These are phyloP conservation scores for Brasilioporus rufonigricans DNA, from an alignment of 768 basidiomycete species.

Conservation along the genomic window DNA sequence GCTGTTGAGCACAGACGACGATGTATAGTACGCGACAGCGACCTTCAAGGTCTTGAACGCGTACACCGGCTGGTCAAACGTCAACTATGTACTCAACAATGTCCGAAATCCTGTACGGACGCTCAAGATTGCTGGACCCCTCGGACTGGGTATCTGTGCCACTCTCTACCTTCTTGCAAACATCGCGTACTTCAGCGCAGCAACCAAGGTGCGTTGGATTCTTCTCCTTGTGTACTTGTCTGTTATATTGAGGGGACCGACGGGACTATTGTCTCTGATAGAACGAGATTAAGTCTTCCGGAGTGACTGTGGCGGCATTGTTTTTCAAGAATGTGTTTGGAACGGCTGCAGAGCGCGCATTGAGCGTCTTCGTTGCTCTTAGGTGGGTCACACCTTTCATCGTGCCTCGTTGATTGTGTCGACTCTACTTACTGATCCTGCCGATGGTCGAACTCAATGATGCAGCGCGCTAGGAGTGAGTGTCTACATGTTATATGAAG, in stretches of 20 bases:
- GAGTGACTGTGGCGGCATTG: conserved; percentile 56
- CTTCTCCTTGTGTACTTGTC: background rate
- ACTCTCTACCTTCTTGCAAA: conserved; percentile 55
- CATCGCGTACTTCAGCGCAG: conserved; percentile 51
- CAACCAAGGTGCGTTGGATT: conserved; percentile 17
- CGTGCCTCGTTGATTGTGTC: too few relatives aligned
- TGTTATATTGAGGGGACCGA: background rate
- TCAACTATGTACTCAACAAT: conserved; percentile 58
- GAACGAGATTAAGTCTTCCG: conserved; percentile 45
- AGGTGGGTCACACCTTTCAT: conserved; percentile 35
- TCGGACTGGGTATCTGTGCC: conserved; percentile 54
- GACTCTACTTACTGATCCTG: background rate
- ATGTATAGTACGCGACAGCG: conserved; percentile 53
- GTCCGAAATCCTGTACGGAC: conserved; percentile 59
- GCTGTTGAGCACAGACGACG: background rate
- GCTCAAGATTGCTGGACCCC: conserved; percentile 59
- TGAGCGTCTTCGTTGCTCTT: conserved; percentile 57
- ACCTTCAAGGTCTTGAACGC: conserved; percentile 59
- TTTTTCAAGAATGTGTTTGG: conserved; percentile 64
- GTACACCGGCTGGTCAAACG: conserved; percentile 54
- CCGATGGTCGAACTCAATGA: background rate
- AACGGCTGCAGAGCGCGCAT: conserved; percentile 45
- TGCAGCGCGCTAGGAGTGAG: conserved; percentile 37
- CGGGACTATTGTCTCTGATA: conserved; percentile 9
- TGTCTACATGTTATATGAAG: background rate